These are phyloP conservation scores for Lagerstroemia speciosa DNA, from an alignment of 345 rosid species.

Conservation along the genomic window DNA sequence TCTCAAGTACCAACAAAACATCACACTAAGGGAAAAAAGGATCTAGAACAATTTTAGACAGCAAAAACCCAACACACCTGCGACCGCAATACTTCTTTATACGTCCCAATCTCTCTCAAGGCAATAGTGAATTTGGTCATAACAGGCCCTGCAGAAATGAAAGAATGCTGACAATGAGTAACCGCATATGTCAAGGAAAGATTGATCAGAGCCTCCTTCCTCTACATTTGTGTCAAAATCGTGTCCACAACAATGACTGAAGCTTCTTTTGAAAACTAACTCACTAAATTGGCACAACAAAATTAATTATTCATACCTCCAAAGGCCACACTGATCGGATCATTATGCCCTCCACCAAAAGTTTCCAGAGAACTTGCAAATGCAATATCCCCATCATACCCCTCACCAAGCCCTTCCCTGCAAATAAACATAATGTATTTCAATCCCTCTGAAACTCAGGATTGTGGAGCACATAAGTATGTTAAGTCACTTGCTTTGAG, in stretches of 20 bases:
- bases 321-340: slow-evolving; percentile 95
- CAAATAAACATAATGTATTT: slow-evolving; percentile 8
- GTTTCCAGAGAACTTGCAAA: slow-evolving; percentile 95
- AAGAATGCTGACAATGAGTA: slow-evolving; percentile 7
- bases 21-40: background rate
- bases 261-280: background rate
- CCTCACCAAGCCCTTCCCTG: slow-evolving; percentile 99
- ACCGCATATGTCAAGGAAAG: background rate
- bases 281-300: background rate
- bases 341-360: slow-evolving; percentile 99
- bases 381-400: slow-evolving; percentile 91
- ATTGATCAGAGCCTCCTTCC: background rate
- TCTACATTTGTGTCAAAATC: background rate
- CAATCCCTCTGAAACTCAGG: background rate
- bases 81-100: slow-evolving; percentile 95
- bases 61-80: slow-evolving; percentile 44
- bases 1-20: background rate
- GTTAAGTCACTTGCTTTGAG: background rate
- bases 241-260: background rate
- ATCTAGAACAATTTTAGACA: background rate
- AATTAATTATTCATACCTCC: slow-evolving; percentile 52
- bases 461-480: background rate
- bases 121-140: slow-evolving; percentile 99
- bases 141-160: slow-evolving; percentile 66
- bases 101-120: slow-evolving; percentile 94